Evolutionary conservation across 192 early-diverging fungal genomes (phyloP), one percentile per base, ranked within the genome.

Genomic region (Coemansia asiatica): DNA sequence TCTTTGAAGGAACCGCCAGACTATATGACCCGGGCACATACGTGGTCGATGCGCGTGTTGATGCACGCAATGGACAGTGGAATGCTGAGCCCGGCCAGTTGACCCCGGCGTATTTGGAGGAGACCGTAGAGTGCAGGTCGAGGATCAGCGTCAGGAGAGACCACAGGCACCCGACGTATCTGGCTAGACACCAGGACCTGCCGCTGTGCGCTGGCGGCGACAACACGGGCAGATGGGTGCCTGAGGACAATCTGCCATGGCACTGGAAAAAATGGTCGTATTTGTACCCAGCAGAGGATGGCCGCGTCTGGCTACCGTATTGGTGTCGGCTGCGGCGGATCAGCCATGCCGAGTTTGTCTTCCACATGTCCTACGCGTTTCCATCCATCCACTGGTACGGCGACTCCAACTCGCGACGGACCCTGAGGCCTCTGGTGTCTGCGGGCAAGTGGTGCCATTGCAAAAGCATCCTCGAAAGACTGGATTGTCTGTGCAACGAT

Each of bases 401-500:
- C 15, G 75, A 78, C 60, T 78, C 75, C 2, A 78, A 78, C 56
- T 78, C 75, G 15, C 66, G 75, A 7, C 62, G 75, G 31, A 69
- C 75, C 6, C 22, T 78, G 23, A 54, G 69, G 33, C 69, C 70
- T 19, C 62, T 78, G 33, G 29, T 69, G 15, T 56, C 61, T 35
- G 66, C 66, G 49, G 75, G 75, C 44, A 55, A 63, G 46, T 78
- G 70, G 69, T 78, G 75, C 55, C 60, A 78, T 36, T 19, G 64
- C 8, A 44, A 62, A 18, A 55, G 48, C 10, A 55, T 40, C 2
- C 33, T 26, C 8, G 25, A 27, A n/a, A 31, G 68, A 2, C 50
- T 72, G 27, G 70, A 78, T 60, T 78, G 75, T 31, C 63, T 78
- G 46, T 78, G 75, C 75, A 78, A 78, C 36, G 75, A 78, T 25